Conservation (phyloP, 257 asterid species). For the Petrea volubilis region DNA sequence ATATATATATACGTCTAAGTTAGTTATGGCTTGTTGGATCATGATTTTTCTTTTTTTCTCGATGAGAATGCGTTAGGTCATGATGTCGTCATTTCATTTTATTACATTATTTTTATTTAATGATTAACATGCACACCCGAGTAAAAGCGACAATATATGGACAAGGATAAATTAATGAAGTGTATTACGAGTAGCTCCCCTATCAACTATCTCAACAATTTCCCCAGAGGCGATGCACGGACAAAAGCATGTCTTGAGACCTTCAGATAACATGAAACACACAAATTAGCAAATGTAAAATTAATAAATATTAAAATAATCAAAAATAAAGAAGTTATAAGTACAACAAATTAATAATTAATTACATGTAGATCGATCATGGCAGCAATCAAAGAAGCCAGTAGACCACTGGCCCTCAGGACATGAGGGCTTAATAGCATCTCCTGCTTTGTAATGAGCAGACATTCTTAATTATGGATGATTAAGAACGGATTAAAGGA, state of each 20-base stretch:
- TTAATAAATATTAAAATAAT: neutral
- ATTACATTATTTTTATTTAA: no score
- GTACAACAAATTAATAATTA: neutral
- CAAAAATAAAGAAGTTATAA: neutral
- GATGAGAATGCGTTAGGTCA: no score
- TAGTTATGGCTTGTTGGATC: no score
- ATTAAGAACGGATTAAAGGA: neutral
- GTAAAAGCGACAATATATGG: neutral
- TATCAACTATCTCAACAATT: slow-evolving; percentile 36
- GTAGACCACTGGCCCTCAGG: slow-evolving; percentile 42
- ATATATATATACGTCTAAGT: no score
- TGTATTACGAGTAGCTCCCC: slow-evolving; percentile 40
- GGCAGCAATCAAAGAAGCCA: slow-evolving; percentile 31
- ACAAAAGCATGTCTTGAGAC: slow-evolving; percentile 36
- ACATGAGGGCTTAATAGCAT: neutral
- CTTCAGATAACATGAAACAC: slow-evolving; percentile 8
- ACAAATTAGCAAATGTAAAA: neutral
- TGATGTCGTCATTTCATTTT: no score
- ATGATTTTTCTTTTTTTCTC: no score
- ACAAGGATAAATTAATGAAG: neutral
- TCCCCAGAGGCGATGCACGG: slow-evolving; percentile 41
- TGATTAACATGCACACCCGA: no score
- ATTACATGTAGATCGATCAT: slow-evolving; percentile 34
- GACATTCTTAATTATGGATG: slow-evolving; percentile 14
- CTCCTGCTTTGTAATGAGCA: neutral